These are phyloP conservation scores for Acanthamoeba polyphaga DNA, from an alignment of 208 protist genomes.

Conservation along the genomic window DNA sequence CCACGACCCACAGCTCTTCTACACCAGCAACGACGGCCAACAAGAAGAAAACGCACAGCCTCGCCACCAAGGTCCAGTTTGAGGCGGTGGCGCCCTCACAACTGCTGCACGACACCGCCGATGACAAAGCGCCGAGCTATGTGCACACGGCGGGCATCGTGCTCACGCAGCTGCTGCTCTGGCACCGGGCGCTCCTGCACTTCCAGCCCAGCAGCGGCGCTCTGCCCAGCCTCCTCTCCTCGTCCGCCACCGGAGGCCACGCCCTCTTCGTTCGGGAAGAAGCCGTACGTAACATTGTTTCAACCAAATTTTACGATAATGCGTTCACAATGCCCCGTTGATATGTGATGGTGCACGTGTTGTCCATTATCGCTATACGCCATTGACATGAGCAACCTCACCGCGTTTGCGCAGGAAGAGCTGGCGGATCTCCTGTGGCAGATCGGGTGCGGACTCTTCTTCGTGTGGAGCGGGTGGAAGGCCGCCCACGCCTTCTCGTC, in stretches of 20 bases:
- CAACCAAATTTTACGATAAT: too few relatives aligned
- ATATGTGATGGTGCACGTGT: too few relatives aligned
- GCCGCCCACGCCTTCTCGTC: neutral
- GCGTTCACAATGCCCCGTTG: too few relatives aligned
- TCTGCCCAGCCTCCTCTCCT: neutral
- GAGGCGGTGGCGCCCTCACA: neutral
- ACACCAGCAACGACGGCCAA: neutral
- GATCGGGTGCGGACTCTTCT: slow-evolving; percentile 1
- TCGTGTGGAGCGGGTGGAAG: neutral
- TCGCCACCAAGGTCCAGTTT: neutral
- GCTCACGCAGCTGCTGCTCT: neutral
- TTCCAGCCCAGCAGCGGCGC: slow-evolving; percentile 18
- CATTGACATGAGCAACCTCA: too few relatives aligned
- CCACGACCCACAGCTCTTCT: neutral
- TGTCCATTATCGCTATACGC: too few relatives aligned
- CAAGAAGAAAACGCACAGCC: neutral
- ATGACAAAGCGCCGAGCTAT: neutral
- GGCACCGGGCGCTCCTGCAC: neutral
- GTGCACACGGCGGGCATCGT: neutral
- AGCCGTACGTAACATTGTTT: neutral
- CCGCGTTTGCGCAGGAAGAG: neutral
- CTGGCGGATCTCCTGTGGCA: neutral
- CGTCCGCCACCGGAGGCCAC: neutral
- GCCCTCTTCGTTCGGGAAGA: neutral
- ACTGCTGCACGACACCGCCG: neutral